Evolutionary conservation across 1,284 basidiomycete genomes (phyloP), one percentile per base, ranked within the genome.

Genomic region (Rhodotorula sp.): DNA sequence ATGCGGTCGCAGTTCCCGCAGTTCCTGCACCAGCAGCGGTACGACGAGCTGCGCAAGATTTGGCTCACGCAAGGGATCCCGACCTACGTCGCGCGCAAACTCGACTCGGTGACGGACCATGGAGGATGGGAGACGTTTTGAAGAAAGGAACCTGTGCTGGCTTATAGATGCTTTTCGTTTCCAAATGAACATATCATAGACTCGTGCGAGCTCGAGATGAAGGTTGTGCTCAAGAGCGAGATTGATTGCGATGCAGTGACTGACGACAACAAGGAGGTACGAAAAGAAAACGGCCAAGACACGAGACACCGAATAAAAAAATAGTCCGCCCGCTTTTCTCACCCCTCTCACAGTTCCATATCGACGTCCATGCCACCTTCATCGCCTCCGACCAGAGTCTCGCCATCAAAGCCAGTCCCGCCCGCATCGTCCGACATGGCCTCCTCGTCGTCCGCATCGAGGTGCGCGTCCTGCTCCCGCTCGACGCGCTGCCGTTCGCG

Each of bases 21-120:
- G 80, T 93, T 88, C 80, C 82, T 99, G 31, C 93, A 98, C 79
- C 84, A 85, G 64, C 88, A 90, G 26, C 85, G 97, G 56, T 93
- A 93, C 88, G 96, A 98, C 79, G 96, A 98, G 71, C 86, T 97
- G 61, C 86, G 94, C 43, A 92, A 91, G 82, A 87, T 87, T 1
- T 97, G 96, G 93, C 85, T 98, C 54, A 87, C 86, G 66, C 95
- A 98, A 75, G 89, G 90, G 2, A 90, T 98, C 65, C 93, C 96
- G 14, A 96, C 92, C 16, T 84, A 93, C 51, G 90, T 97, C 21
- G 92, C 95, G 4, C 86, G 96, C 62, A 92, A 91, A 81, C 82
- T 97, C 68, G 97, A 99, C 80, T 86, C 91, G 69, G 88, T 87
- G 5, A 87, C 93, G n/a, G 94, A 97, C 80, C 89, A 87, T 58